Conservation (phyloP, 179 eudicot genomes). For the Beta lomatogona region DNA sequence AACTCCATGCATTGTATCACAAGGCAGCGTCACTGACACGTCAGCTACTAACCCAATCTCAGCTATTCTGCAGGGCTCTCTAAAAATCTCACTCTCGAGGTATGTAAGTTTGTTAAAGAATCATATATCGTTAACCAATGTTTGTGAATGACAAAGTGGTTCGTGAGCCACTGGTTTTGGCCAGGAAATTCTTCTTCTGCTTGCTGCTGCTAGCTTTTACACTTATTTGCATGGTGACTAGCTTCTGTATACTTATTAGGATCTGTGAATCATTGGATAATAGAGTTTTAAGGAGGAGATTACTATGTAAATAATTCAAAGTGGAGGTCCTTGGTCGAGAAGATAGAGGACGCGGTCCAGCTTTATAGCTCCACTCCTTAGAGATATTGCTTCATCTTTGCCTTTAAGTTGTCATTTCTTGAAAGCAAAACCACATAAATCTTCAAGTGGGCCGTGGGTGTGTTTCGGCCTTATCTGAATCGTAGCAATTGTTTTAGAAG, state of each 20-base stretch:
- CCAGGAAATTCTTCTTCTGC: background rate
- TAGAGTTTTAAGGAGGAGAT: no score
- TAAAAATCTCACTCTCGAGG: background rate
- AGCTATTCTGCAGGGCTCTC: conserved; percentile 17
- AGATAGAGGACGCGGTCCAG: no score
- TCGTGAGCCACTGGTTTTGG: background rate
- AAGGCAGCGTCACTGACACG: conserved; percentile 26
- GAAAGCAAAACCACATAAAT: background rate
- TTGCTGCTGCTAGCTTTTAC: background rate
- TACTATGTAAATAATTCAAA: no score
- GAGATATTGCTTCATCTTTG: no score
- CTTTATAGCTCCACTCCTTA: no score
- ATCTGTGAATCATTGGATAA: no score
- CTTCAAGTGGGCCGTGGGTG: background rate
- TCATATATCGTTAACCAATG: conserved; percentile 2
- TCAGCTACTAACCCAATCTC: conserved; percentile 12
- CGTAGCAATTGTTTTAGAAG: no score
- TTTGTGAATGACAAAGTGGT: conserved; percentile 9
- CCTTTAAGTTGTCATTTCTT: background rate
- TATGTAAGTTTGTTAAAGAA: background rate
- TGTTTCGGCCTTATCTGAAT: no score
- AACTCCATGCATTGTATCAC: conserved; percentile 18
- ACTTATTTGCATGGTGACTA: conserved; percentile 11
- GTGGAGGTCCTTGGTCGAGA: no score
- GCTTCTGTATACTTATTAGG: background rate